Evolutionary conservation across 2,329 filamentous ascomycete genomes (phyloP), one percentile per base, ranked within the genome.

Genomic region (Fusarium tricinctum): DNA sequence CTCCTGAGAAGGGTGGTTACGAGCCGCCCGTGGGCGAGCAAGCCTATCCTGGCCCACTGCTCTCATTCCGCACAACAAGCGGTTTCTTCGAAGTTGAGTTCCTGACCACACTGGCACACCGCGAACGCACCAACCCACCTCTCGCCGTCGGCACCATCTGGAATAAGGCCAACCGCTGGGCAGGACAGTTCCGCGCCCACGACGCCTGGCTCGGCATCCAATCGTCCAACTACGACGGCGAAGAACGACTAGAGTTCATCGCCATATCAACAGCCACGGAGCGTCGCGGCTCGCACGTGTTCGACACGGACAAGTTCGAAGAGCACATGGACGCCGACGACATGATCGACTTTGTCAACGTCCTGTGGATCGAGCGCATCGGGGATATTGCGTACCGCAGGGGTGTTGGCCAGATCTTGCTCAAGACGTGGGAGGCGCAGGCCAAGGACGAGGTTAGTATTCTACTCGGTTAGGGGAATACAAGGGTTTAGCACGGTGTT

Each of bases 321-420:
- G 81, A 82, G 59, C 75, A 80, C 49, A 79, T 78, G 74, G 80
- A 82, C 58, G 72, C 73, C 2, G 80, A 84, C 53, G 80, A 81
- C 32, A 75, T 77, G 32, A 73, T 85, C 28, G 81, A 84, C 58
- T 80, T 83, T 70, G 79, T 83, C 19, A 83, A 83, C 28, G 81
- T 83, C 39, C 66, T 83, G 32, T 83, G 81, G 81, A 78, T 83
- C 19, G 81, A 83, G 74, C 73, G 81, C 23, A 81, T 83, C 20
- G 80, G 80, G 12, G 81, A 77, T 17, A 75, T 83, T 55, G 77
- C 77, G 8, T 82, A 80, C 58, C 72, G 81, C 19, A 70, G 81
- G 28, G 81, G 81, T 5, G 73, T 83, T 28, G 81, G 81, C 1
- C 81, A 83, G 66, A 76, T 83, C 7, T 52, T 83, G 46, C 74